Percentiles rank a stretch among this genome's conserved stretches.
Conservation (phyloP, 1,284 basidiomycete genomes). For the Melampsora medusae region DNA sequence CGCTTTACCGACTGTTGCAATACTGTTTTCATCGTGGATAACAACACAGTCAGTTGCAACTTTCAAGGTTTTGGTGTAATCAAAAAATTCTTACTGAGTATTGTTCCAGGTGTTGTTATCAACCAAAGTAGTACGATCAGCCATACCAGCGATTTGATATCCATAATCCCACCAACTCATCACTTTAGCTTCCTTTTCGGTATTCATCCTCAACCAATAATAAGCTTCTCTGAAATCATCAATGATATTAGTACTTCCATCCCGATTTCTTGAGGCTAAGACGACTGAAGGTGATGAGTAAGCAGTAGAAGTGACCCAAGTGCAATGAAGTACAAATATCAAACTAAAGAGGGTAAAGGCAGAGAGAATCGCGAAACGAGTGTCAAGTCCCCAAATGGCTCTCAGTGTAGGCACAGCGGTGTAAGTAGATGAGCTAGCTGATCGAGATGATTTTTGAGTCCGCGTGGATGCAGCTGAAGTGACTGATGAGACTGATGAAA, state of each 20-base stretch:
- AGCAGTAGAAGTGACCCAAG: constrained; percentile 89
- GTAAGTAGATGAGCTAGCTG: constrained; percentile 47
- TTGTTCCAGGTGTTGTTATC: constrained; percentile 99
- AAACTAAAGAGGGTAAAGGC: constrained; percentile 74
- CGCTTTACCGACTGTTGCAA: constrained; percentile 94
- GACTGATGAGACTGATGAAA: constrained; percentile 52
- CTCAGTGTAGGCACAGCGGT: constrained; percentile 51
- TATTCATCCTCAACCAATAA: constrained; percentile 97
- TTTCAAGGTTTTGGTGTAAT: background rate
- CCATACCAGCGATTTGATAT: constrained; percentile 98
- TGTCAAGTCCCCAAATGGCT: constrained; percentile 82
- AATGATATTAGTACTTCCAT: constrained; percentile 90
- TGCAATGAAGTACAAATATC: constrained; percentile 71
- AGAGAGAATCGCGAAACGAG: constrained; percentile 71
- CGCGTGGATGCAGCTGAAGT: constrained; percentile 58
- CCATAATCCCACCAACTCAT: constrained; percentile 99
- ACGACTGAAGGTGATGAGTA: constrained; percentile 99
- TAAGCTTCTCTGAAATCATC: constrained; percentile 99
- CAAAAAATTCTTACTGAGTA: constrained; percentile 63
- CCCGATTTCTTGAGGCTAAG: constrained; percentile 72
- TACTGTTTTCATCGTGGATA: constrained; percentile 65
- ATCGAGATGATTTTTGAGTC: constrained; percentile 51
- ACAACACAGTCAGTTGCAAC: background rate
- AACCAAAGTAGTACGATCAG: constrained; percentile 91
- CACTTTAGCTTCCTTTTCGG: constrained; percentile 81